Conservation (phyloP, 768 basidiomycete genomes). For the Dendrothele bispora region DNA sequence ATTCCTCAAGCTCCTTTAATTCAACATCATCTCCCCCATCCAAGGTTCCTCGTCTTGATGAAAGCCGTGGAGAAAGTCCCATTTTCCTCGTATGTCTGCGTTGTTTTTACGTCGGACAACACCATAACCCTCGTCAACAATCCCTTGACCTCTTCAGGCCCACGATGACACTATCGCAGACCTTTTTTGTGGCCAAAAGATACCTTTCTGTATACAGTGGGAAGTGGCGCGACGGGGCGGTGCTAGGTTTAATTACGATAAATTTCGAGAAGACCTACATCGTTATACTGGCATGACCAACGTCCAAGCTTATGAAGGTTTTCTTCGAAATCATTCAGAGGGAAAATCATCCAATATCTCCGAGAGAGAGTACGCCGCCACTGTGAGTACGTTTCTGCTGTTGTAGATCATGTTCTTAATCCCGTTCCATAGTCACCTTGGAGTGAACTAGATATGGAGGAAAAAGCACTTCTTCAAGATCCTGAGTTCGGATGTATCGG, state of each 20-base stretch:
- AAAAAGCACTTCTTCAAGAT: slow-evolving; percentile 32
- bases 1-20: too few species aligned
- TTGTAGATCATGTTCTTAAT: neutral
- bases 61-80: too few species aligned
- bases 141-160: neutral
- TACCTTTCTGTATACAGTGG: slow-evolving; percentile 52
- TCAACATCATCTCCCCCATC: too few species aligned
- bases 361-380: slow-evolving; percentile 32
- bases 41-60: too few species aligned
- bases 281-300: neutral
- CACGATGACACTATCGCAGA: slow-evolving; percentile 13
- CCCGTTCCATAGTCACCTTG: slow-evolving; percentile 50
- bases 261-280: neutral
- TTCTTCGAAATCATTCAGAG: neutral
- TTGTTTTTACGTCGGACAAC: too few species aligned
- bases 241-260: neutral
- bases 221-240: slow-evolving; percentile 46
- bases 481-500: slow-evolving; percentile 40
- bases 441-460: slow-evolving; percentile 61
- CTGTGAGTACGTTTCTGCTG: slow-evolving; percentile 18
- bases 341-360: slow-evolving; percentile 4
- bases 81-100: too few species aligned
- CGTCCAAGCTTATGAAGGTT: neutral
- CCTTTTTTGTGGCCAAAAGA: slow-evolving; percentile 23
- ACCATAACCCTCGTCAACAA: too few species aligned